Evolutionary conservation across 2,329 filamentous ascomycete genomes (phyloP), one percentile per base, ranked within the genome.

Genomic region (Pseudonectria foliicola): DNA sequence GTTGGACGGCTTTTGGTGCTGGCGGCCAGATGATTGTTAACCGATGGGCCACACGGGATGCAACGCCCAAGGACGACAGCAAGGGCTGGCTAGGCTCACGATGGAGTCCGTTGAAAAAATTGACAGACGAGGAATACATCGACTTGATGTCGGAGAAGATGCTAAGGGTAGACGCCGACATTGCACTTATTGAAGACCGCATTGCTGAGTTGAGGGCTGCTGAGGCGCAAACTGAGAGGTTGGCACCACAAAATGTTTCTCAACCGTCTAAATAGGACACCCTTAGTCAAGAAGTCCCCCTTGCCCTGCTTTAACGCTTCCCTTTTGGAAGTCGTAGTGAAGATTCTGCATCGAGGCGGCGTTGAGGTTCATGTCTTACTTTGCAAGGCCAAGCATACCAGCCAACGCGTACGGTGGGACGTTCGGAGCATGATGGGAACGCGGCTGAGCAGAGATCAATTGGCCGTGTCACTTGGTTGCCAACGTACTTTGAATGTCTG

Each of bases 181-280:
- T 92, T 57, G 79, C 84, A 0, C 58, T 92, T 5, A 68, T 90
- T 25, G 84, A 92, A 50, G 85, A 90, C 35, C 78, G 77, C 51
- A 85, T 92, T 46, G 71, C 54, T 2, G 57, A 61, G 29, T 34
- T 68, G 13, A 45, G 42, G 29, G 29, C 12, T 18, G 32, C 21
- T 12, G 40, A 43, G 27, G n/a, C n/a, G n/a, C 34, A 49, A 28
- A 8, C 18, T 21, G 18, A 39, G 40, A 25, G 37, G 35, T 16
- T 18, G 44, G 29, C 29, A 38, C 23, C 27, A 31, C 21, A 12
- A 25, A 13, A 16, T 24, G 25, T 32, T 11, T 5, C 27, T 11
- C 10, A 6, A 14, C 44, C 29, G 27, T 35, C 12, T 29, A 31
- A 21, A 30, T 31, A 24, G 18, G 35, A 43, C 34, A 39, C 26